Conservation (phyloP, 1,139 yeast genomes). For the Hemisphaericaspora lyxosophila region DNA sequence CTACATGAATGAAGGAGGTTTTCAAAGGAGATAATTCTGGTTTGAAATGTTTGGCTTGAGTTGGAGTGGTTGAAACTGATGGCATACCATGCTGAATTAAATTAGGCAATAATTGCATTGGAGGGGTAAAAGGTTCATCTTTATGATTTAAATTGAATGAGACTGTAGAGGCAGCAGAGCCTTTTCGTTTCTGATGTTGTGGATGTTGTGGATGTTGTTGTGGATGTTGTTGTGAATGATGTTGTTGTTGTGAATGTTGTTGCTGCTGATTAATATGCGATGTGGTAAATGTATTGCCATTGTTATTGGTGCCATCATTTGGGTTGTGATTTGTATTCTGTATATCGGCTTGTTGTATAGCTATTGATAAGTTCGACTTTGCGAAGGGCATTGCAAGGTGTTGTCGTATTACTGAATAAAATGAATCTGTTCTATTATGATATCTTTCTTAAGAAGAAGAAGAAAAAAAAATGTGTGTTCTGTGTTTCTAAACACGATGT, state of each 20-base stretch:
- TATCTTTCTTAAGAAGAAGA: too few relatives aligned
- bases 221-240: conserved; percentile 3
- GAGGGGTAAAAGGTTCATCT: conserved; percentile 8
- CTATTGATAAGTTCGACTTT: conserved; percentile 46
- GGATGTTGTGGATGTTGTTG: conserved; percentile 4
- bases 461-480: neutral
- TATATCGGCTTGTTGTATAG: conserved; percentile 45
- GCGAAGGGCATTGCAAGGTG: conserved; percentile 38
- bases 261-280: conserved; percentile 1
- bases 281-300: neutral
- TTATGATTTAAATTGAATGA: neutral
- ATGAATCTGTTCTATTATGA: too few relatives aligned
- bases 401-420: too few relatives aligned
- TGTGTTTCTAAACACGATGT: conserved; percentile 7
- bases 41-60: conserved; percentile 28
- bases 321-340: neutral
- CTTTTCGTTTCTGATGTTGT: conserved; percentile 1
- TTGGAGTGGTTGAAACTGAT: conserved; percentile 27
- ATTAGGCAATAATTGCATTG: conserved; percentile 23
- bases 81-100: conserved; percentile 27
- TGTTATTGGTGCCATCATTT: neutral
- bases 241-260: conserved; percentile 1
- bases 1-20: conserved; percentile 29
- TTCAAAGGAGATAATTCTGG: conserved; percentile 40
- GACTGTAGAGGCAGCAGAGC: neutral